Percentiles rank a stretch among this genome's conserved stretches.
Conservation (phyloP, 768 basidiomycete genomes). For the Rhodotorula diobovata region DNA sequence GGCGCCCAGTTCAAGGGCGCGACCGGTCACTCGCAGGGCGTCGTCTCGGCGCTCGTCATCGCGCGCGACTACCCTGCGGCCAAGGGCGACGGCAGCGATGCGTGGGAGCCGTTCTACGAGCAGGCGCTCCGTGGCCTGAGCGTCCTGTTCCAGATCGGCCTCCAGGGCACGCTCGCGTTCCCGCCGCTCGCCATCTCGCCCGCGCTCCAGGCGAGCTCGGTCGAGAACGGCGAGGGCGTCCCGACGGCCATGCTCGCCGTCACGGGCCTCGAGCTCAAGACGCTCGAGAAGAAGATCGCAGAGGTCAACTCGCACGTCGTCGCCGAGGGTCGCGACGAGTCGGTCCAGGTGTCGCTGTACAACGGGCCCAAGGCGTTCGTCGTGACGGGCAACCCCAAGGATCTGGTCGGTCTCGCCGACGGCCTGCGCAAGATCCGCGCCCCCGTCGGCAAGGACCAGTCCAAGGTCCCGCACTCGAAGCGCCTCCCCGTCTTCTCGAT, state of each 20-base stretch:
- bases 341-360: conserved; percentile 79
- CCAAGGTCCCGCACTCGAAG: conserved; percentile 87
- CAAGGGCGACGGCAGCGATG: conserved; percentile 21
- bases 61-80: conserved; percentile 66
- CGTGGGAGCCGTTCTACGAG: conserved; percentile 60
- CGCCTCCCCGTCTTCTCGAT: conserved; percentile 87
- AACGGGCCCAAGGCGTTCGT: conserved; percentile 89
- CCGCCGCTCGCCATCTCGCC: conserved; percentile 87
- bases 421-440: conserved; percentile 85
- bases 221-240: conserved; percentile 87
- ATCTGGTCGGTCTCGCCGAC: conserved; percentile 90
- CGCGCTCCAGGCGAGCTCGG: conserved; percentile 72
- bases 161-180: conserved; percentile 90
- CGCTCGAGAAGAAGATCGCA: conserved; percentile 72
- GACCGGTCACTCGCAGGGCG: conserved; percentile 96
- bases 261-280: conserved; percentile 64
- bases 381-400: conserved; percentile 82
- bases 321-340: conserved; percentile 52
- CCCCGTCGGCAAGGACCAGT: conserved; percentile 79
- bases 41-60: conserved; percentile 87
- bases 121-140: conserved; percentile 79
- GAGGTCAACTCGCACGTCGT: conserved; percentile 85
- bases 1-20: conserved; percentile 71
- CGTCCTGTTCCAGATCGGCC: conserved; percentile 89
- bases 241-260: conserved; percentile 93